Evolutionary conservation across 169 alveolate genomes (phyloP).

Genomic region (Cryptosporidium ryanae): DNA sequence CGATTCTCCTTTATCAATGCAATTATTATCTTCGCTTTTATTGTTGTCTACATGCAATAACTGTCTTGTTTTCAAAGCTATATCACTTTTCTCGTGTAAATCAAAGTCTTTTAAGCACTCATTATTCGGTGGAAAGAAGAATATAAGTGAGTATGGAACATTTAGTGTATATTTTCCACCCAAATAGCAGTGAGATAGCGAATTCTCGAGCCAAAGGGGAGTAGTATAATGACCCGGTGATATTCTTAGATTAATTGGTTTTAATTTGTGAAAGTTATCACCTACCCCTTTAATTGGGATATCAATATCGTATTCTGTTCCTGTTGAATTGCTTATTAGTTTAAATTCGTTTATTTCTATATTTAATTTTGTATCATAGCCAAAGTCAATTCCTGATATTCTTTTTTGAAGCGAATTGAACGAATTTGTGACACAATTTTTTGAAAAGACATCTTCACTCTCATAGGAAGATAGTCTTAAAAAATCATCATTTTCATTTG

Average conservation of each 20-base stretch:
- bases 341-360: slow-evolving; percentile 12
- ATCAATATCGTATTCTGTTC: slow-evolving; percentile 14
- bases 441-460: not conserved
- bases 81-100: not conserved
- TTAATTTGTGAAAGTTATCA: not conserved
- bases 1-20: too few relatives aligned
- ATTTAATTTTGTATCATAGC: slow-evolving; percentile 7
- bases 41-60: not conserved
- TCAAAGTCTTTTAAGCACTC: not conserved
- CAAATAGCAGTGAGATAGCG: slow-evolving; percentile 21
- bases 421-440: not conserved
- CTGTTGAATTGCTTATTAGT: not conserved
- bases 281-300: slow-evolving; percentile 23
- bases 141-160: slow-evolving; percentile 18
- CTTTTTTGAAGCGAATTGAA: not conserved
- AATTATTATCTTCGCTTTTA: too few relatives aligned
- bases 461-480: not conserved
- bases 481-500: not conserved
- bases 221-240: slow-evolving; percentile 49
- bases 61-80: not conserved
- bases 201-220: slow-evolving; percentile 59
- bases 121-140: slow-evolving; percentile 42
- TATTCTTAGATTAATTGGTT: not conserved
- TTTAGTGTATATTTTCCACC: slow-evolving; percentile 20
- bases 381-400: slow-evolving; percentile 41